Base-by-base conservation (phyloP, 2,329 filamentous ascomycete genomes). In the Clarireedia homoeocarpa region DNA sequence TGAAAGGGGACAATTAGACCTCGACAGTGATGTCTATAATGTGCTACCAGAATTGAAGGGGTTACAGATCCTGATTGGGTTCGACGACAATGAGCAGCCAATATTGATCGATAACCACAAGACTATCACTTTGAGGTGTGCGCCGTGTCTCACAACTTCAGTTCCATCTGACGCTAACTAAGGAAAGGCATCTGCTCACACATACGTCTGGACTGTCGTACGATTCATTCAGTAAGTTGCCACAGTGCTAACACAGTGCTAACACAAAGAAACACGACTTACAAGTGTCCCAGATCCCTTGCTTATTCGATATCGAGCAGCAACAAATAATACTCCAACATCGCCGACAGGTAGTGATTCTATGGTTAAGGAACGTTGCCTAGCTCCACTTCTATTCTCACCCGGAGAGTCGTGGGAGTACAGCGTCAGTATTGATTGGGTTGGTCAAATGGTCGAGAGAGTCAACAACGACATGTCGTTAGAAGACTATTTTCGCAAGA, bases 391-490 rank as follows among this genome's bases (percentile, higher is more conserved):
- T 14, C 66, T 86, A 0, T 83, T 84, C 60, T 83, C 86, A 60
- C 84, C 85, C 0, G 84, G 84, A 0, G 75, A 77, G 24, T 72
- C 72, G 3, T 88, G 81, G 79, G 75, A 81, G 56, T 86, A 87
- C 23, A 74, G 78, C 2, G 71, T 71, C 6, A 67, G 68, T 10
- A 70, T 82, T 6, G 79, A 82, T 62, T 83, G 78, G 79, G 79
- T 76, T 0, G 79, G 80, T 2, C 64, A 78, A 2, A 70, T 73
- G 0, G 63, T 82, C 0, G 74, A 80, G 61, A 72, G 79, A 9
- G 56, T 63, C 46, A 58, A 58, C n/a, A 45, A 27, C 34, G 54
- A 59, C 14, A 56, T 58, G 0, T 57, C 58, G 3, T 55, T 67
- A 1, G 61, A 66, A 42, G 51, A 40, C 6, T 82, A 80, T 59